Evolutionary conservation across 2,329 filamentous ascomycete genomes (phyloP).

Genomic region (Fusarium caatingaense): DNA sequence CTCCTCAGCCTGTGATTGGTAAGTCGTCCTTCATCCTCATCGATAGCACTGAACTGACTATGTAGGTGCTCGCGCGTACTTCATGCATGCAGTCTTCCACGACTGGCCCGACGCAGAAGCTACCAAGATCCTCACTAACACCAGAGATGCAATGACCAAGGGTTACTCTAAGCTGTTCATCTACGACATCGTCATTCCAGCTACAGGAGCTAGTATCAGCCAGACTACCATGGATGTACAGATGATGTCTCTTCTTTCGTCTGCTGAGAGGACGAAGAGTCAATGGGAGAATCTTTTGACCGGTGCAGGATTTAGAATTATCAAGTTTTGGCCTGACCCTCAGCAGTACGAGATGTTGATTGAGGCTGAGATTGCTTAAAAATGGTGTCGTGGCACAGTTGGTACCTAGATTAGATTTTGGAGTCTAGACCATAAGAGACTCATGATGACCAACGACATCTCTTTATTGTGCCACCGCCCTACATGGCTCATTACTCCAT

Average conservation of each 20-base stretch:
- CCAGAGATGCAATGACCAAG: constrained; percentile 27
- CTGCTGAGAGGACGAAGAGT: constrained; percentile 35
- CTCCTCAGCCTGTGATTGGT: constrained; percentile 26
- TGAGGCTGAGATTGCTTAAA: constrained; percentile 24
- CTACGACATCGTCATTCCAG: constrained; percentile 36
- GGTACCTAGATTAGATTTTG: too few relatives aligned
- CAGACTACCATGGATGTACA: constrained; percentile 47
- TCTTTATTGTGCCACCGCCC: not conserved
- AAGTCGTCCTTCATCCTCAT: too few relatives aligned
- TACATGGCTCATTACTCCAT: not conserved
- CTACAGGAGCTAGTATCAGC: constrained; percentile 31
- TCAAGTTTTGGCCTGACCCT: constrained; percentile 35
- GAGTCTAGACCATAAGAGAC: not conserved
- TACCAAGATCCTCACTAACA: constrained; percentile 44
- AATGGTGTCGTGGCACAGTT: too few relatives aligned
- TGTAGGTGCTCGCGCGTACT: constrained; percentile 55
- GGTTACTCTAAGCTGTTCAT: constrained; percentile 45
- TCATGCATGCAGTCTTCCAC: constrained; percentile 61
- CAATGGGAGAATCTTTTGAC: constrained; percentile 33
- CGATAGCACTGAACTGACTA: rapidly evolving
- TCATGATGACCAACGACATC: not conserved
- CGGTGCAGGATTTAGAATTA: constrained; percentile 16
- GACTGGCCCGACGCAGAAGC: constrained; percentile 59
- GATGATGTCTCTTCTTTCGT: constrained; percentile 44
- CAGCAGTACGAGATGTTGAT: constrained; percentile 44